Evolutionary conservation across 2,329 filamentous ascomycete genomes (phyloP).

Genomic region (Sporothrix euskadiensis): DNA sequence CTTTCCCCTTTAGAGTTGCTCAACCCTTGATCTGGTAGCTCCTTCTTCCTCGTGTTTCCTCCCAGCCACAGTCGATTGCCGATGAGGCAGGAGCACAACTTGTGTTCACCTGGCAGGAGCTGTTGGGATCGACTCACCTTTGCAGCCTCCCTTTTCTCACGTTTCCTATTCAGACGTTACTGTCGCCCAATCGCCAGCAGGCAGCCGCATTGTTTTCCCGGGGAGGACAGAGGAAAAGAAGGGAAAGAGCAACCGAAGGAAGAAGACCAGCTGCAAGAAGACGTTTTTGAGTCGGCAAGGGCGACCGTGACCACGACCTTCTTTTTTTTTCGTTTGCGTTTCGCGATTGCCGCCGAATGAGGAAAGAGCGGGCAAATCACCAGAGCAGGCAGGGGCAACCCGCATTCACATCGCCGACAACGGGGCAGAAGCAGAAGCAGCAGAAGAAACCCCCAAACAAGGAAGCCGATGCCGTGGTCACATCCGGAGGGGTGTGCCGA

Average conservation of each 20-base stretch:
- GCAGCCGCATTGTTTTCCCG: background rate
- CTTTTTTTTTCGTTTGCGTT: background rate
- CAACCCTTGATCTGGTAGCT: background rate
- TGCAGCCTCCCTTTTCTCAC: background rate
- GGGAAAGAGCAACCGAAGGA: background rate
- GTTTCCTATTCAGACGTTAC: background rate
- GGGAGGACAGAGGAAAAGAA: too few relatives aligned
- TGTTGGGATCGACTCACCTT: background rate
- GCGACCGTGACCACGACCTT: background rate
- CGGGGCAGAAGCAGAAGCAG: background rate
- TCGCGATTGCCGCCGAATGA: background rate
- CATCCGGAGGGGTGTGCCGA: background rate
- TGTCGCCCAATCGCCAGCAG: background rate
- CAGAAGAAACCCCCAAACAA: background rate
- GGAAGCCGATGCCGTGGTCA: background rate
- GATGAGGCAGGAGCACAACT: too few relatives aligned
- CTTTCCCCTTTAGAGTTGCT: background rate
- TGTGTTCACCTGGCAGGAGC: background rate
- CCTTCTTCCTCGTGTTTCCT: background rate
- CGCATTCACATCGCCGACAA: background rate
- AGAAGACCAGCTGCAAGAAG: background rate
- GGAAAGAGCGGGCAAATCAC: slow-evolving; percentile 9
- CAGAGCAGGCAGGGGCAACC: background rate
- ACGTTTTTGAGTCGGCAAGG: background rate
- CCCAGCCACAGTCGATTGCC: background rate